Evolutionary conservation across 75 land plant species (phyloP).

Genomic region (Isoetes taiwanensis): DNA sequence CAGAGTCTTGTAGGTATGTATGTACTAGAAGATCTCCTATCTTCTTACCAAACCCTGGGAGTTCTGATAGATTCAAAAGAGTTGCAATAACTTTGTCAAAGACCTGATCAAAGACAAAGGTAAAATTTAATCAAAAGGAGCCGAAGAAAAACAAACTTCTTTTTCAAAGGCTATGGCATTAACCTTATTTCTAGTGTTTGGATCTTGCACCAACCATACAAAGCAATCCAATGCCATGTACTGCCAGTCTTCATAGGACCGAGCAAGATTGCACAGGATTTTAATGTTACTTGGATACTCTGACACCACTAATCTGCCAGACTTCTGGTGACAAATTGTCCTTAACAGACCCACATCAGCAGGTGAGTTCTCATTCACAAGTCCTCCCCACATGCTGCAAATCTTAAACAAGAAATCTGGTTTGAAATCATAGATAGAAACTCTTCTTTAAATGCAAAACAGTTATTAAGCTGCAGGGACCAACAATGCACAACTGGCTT

Average conservation of each 20-base stretch:
- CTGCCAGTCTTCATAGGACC: background rate
- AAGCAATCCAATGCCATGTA: background rate
- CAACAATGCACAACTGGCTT: slow-evolving; percentile 6
- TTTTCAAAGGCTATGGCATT: background rate
- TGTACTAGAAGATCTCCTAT: background rate
- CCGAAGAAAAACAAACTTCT: background rate
- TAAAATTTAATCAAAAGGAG: background rate
- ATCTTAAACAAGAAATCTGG: background rate
- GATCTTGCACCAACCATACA: background rate
- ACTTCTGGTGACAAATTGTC: background rate
- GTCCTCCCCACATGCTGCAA: background rate
- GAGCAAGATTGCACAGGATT: background rate
- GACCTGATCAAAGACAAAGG: background rate
- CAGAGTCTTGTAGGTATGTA: background rate
- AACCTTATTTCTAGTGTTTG: background rate
- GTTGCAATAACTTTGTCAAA: background rate
- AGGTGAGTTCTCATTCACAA: background rate
- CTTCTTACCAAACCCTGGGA: background rate
- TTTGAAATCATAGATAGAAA: background rate
- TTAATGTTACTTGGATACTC: background rate
- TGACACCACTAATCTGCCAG: background rate
- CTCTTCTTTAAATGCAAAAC: background rate
- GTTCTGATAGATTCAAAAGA: background rate
- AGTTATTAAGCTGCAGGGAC: background rate
- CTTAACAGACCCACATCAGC: background rate